A percentile compares a stretch with the other conserved stretches of the same genome.
These are phyloP conservation scores for Magnusiomyces magnusii DNA, from an alignment of 1,139 yeast genomes.

Conservation along the genomic window DNA sequence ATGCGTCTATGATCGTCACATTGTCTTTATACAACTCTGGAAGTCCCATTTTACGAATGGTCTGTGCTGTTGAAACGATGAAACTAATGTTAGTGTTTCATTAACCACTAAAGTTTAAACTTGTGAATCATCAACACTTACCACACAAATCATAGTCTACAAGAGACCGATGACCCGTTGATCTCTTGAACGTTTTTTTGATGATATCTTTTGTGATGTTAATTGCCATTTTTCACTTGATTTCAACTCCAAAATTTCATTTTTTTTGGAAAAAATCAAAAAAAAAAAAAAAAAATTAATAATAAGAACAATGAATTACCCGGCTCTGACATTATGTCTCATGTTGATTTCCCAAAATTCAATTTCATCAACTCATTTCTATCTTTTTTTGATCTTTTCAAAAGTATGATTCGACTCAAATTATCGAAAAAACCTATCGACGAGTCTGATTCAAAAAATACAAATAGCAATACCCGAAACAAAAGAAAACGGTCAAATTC, in stretches of 20 bases:
- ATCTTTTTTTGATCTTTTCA: too few relatives aligned
- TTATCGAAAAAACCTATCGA: not conserved
- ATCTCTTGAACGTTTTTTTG: slow-evolving; percentile 16
- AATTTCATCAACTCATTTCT: too few relatives aligned
- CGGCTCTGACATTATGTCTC: not conserved
- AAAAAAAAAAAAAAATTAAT: not conserved
- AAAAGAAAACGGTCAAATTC: not conserved
- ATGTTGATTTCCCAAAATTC: too few relatives aligned
- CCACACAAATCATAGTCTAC: slow-evolving; percentile 20
- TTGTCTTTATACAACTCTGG: slow-evolving; percentile 35
- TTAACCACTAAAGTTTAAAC: not conserved
- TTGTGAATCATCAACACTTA: slow-evolving; percentile 5
- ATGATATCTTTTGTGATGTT: slow-evolving; percentile 6
- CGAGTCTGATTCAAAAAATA: not conserved
- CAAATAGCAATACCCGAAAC: not conserved
- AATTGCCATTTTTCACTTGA: slow-evolving; percentile 9
- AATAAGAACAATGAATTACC: not conserved
- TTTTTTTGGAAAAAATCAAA: not conserved
- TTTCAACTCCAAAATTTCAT: not conserved
- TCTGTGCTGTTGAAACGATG: slow-evolving; percentile 8
- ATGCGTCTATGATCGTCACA: slow-evolving; percentile 58
- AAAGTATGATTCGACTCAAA: slow-evolving; percentile 1
- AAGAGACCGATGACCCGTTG: slow-evolving; percentile 23
- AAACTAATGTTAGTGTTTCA: not conserved
- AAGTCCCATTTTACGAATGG: slow-evolving; percentile 16